Evolutionary conservation across 176 grass and related monocot genomes (phyloP), one percentile per base, ranked within the genome.

Genomic region (Phoenix roebelenii): DNA sequence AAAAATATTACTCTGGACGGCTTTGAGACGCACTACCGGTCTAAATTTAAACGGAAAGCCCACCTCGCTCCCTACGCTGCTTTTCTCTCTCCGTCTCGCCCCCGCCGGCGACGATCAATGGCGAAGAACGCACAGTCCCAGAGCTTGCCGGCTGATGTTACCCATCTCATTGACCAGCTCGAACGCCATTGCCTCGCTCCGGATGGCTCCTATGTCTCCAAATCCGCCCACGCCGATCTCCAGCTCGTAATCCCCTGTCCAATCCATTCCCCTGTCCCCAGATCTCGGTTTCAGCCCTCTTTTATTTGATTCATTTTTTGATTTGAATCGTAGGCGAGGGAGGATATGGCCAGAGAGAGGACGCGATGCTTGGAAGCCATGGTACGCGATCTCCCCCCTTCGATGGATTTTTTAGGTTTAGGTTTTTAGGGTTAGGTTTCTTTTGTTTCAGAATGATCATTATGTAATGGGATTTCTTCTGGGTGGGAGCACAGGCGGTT

Each of bases 131-230:
- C 76, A 0, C 81, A 74, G 44, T 77, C 78, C 18, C 83, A 85
- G 30, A 86, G 79, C 67, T 73, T 83, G 58, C 87, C 87, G 1
- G 65, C 87, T 4, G 84, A 97, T 60, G 92, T 88, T 57, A 66
- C 68, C 16, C 78, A 97, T 57, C 72, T 97, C 67, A 80, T 97
- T 59, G 87, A 91, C 26, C 84, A 85, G 87, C 76, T 97, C 28
- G 83, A 97, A 65, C 71, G 92, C 24, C 92, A 97, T 57, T 89
- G 85, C 75, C 87, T 97, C 67, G 92, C 87, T 9, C 92, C 92
- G 0, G 92, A 97, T 39, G 80, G 80, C n/a, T 97, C 87, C 65
- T 80, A 83, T 55, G 81, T 97, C 62, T 88, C 92, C 60, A 97
- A 67, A 70, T 83, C 78, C 53, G 73, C 83, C 52, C 85, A 83